These are phyloP conservation scores for Suillus tomentosus DNA, from an alignment of 768 basidiomycete genomes.

Conservation along the genomic window DNA sequence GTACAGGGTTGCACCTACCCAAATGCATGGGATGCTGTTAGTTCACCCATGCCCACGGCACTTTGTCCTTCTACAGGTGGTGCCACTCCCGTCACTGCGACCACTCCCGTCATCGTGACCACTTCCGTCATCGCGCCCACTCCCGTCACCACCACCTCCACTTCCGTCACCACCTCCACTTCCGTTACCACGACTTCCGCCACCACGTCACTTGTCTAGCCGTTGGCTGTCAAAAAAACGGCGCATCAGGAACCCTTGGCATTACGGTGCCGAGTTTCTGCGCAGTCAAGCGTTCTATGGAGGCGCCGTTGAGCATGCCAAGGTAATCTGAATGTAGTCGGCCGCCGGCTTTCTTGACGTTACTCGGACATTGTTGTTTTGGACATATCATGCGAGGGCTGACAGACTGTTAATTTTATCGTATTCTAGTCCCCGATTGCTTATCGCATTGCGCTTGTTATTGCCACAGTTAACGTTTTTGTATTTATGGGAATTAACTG, in stretches of 20 bases:
- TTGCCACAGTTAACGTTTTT: background rate
- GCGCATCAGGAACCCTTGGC: background rate
- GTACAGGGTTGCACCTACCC: constrained; percentile 69
- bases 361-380: background rate
- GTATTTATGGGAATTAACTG: background rate
- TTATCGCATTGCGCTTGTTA: background rate
- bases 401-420: background rate
- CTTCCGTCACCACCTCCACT: too few species aligned
- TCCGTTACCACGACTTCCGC: too few species aligned
- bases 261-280: background rate
- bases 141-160: too few species aligned
- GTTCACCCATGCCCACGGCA: constrained; percentile 47
- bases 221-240: background rate
- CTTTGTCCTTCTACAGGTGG: constrained; percentile 34
- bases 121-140: too few species aligned
- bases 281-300: background rate
- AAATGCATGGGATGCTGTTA: constrained; percentile 61
- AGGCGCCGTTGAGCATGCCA: background rate
- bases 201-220: background rate
- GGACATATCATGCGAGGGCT: background rate
- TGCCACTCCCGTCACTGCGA: background rate
- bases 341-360: background rate
- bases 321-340: background rate
- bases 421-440: background rate
- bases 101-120: too few species aligned